Conservation (phyloP, 257 asterid genomes). For the Salvia splendens region DNA sequence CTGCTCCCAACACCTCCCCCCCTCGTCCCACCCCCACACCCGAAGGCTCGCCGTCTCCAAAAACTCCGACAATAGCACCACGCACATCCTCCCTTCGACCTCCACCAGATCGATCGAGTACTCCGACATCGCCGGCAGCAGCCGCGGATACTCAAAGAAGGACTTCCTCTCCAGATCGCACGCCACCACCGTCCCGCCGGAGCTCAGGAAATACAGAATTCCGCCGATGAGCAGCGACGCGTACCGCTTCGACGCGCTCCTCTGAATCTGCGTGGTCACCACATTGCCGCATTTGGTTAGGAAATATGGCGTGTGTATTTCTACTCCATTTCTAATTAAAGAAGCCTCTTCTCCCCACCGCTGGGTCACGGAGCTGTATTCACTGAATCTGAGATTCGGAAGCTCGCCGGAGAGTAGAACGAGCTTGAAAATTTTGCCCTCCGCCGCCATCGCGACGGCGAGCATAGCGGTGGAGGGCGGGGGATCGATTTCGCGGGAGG, state of each 20-base stretch:
- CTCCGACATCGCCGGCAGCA: constrained; percentile 65
- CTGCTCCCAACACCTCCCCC: constrained; percentile 50
- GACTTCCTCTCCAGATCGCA: constrained; percentile 53
- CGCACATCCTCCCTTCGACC: constrained; percentile 56
- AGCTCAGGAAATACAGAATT: constrained; percentile 57
- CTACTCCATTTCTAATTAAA: constrained; percentile 30
- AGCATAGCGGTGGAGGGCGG: constrained; percentile 33
- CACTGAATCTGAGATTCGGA: constrained; percentile 49
- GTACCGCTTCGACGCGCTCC: constrained; percentile 75
- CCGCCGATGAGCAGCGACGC: constrained; percentile 61
- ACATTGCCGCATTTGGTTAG: constrained; percentile 81
- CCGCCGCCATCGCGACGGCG: constrained; percentile 64
- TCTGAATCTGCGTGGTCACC: constrained; percentile 60
- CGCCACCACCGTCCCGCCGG: constrained; percentile 60
- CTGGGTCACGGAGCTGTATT: constrained; percentile 43
- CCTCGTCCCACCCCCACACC: constrained; percentile 71
- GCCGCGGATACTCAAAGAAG: constrained; percentile 66
- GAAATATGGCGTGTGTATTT: constrained; percentile 55
- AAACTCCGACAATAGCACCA: constrained; percentile 65
- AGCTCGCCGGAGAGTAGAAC: constrained; percentile 51
- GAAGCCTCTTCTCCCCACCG: constrained; percentile 54
- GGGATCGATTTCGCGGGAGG: constrained; percentile 34
- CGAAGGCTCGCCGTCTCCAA: constrained; percentile 69
- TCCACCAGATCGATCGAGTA: constrained; percentile 81
- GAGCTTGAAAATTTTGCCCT: constrained; percentile 43